Percentiles rank a stretch among this genome's conserved stretches.
Evolutionary conservation across 371 early-diverging fungal genomes (phyloP).

Genomic region (Chytridium lagenaria): DNA sequence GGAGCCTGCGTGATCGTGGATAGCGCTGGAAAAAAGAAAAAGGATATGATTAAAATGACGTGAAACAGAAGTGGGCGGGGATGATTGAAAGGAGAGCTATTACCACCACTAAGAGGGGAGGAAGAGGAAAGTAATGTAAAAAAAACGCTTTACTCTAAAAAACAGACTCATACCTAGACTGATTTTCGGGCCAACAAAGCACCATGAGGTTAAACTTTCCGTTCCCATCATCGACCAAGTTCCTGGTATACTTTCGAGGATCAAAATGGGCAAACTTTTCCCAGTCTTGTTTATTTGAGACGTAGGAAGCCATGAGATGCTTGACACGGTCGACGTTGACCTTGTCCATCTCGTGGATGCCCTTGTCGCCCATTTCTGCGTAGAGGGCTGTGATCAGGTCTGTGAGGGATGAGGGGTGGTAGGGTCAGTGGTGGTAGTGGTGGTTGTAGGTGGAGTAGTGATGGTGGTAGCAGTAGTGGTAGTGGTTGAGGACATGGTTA

Average conservation of each 20-base stretch:
- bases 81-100: not conserved
- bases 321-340: constrained; percentile 67
- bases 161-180: constrained; percentile 62
- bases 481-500: too few species aligned
- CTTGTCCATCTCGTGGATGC: constrained; percentile 61
- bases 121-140: too few species aligned
- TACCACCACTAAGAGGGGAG: not conserved
- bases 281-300: constrained; percentile 76
- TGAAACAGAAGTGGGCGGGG: not conserved
- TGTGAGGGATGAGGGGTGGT: constrained; percentile 36
- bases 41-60: not conserved
- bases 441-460: too few species aligned
- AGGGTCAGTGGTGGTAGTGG: not conserved
- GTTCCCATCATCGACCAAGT: constrained; percentile 90
- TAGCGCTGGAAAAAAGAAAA: constrained; percentile 66
- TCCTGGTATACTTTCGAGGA: constrained; percentile 60
- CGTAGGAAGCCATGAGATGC: constrained; percentile 68
- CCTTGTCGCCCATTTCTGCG: constrained; percentile 56
- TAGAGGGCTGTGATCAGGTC: constrained; percentile 59
- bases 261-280: constrained; percentile 78
- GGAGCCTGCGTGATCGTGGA: constrained; percentile 92
- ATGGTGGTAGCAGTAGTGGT: too few species aligned
- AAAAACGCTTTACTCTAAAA: too few species aligned
- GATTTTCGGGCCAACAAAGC: constrained; percentile 85
- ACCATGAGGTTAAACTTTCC: constrained; percentile 92